These are phyloP conservation scores for Lathyrus aphaca DNA, from an alignment of 306 rosid species.

Conservation along the genomic window DNA sequence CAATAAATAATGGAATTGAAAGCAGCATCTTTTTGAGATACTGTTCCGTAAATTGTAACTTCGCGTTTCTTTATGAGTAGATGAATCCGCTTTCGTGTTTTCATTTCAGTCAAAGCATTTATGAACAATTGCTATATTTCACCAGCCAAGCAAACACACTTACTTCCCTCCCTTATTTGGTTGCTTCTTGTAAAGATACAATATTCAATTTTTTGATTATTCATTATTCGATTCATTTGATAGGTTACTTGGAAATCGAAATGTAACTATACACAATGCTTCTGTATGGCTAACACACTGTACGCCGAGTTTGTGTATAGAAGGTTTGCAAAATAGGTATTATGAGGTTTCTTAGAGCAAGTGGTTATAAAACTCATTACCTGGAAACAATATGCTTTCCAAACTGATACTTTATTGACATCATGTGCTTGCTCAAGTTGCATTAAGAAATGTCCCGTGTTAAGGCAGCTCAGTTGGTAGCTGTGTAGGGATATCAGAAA, in stretches of 20 bases:
- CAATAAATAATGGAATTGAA: slow-evolving; percentile 1
- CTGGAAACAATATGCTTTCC: not conserved
- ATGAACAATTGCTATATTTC: slow-evolving; percentile 1
- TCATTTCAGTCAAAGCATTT: not conserved
- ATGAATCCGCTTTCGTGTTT: not conserved
- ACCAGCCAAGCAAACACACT: not conserved
- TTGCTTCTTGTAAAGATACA: slow-evolving; percentile 7
- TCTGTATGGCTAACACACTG: slow-evolving; percentile 20
- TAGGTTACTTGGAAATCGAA: slow-evolving; percentile 4
- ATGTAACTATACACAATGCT: slow-evolving; percentile 28
- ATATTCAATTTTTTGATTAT: not conserved
- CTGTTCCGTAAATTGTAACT: slow-evolving; percentile 7
- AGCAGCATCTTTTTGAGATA: slow-evolving; percentile 5
- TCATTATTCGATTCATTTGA: not conserved
- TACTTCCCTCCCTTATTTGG: not conserved
- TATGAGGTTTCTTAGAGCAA: slow-evolving; percentile 10
- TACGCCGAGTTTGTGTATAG: not conserved
- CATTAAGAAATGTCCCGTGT: not conserved
- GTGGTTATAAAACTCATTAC: not conserved
- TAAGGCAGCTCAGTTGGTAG: too few relatives aligned
- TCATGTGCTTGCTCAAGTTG: not conserved
- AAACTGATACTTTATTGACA: not conserved
- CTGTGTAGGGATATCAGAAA: too few relatives aligned
- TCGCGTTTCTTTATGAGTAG: slow-evolving; percentile 16
- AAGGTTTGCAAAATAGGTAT: slow-evolving; percentile 11